A percentile compares a stretch with the other conserved stretches of the same genome.
These are phyloP conservation scores for Globisporangium okanoganense DNA, from an alignment of 352 stramenopile species.

Conservation along the genomic window DNA sequence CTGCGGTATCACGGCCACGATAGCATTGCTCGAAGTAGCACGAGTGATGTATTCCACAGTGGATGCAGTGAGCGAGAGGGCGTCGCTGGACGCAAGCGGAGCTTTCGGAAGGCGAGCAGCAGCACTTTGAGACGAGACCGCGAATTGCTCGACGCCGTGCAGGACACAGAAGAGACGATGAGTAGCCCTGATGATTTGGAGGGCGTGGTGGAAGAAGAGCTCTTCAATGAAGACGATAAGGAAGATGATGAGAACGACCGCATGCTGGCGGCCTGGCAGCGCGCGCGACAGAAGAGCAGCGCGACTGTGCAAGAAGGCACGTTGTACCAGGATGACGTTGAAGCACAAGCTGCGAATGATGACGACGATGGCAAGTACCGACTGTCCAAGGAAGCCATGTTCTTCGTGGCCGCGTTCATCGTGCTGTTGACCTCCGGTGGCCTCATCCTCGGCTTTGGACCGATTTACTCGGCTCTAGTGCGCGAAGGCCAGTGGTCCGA, in stretches of 20 bases:
- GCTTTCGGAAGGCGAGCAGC: conserved; percentile 2
- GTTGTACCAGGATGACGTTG: not conserved
- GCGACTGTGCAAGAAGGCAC: not conserved
- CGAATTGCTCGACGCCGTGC: not conserved
- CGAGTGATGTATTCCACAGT: not conserved
- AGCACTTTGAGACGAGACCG: conserved; percentile 4
- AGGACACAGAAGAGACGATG: conserved; percentile 1
- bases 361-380: conserved; percentile 13
- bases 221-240: not conserved
- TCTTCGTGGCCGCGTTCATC: conserved; percentile 48
- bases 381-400: conserved; percentile 63
- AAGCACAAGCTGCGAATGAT: not conserved
- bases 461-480: conserved; percentile 66
- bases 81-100: not conserved
- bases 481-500: conserved; percentile 68
- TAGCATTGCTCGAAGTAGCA: not conserved
- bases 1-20: conserved; percentile 5
- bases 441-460: conserved; percentile 75
- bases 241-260: not conserved
- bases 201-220: conserved; percentile 1
- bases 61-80: too few relatives aligned
- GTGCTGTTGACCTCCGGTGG: conserved; percentile 65
- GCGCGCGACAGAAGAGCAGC: not conserved
- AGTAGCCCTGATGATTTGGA: not conserved
- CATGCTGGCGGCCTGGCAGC: conserved; percentile 1